Evolutionary conservation across 108 stramenopile species (phyloP).

Genomic region (Cyclotella atomus): DNA sequence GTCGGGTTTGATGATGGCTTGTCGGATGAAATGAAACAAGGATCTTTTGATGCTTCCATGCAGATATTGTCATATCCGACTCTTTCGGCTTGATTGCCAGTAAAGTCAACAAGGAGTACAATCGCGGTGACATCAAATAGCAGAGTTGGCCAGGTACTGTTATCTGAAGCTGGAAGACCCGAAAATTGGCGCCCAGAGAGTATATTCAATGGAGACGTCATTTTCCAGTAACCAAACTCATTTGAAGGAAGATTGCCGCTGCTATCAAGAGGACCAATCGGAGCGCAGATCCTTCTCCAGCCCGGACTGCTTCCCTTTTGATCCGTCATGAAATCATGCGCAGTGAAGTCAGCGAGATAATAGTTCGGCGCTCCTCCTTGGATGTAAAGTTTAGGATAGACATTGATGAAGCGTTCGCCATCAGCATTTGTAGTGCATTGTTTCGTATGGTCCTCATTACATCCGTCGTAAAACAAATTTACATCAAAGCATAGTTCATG

Average conservation of each 20-base stretch:
- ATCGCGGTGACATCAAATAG: background rate
- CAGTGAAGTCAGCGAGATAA: background rate
- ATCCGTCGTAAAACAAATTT: background rate
- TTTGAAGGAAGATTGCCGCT: slow-evolving; percentile 4
- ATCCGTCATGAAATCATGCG: background rate
- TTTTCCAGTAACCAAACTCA: slow-evolving; percentile 4
- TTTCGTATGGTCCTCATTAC: background rate
- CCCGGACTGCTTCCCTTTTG: background rate
- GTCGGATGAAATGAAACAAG: too few relatives aligned
- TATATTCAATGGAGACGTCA: background rate
- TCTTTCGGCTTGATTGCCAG: background rate
- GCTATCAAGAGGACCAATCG: background rate
- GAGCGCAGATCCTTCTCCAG: slow-evolving; percentile 1
- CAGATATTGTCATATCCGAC: slow-evolving; percentile 1
- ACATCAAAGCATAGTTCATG: slow-evolving; percentile 4
- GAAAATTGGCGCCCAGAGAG: background rate
- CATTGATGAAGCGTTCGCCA: background rate
- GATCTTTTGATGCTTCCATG: background rate
- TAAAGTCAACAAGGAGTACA: background rate
- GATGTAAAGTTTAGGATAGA: background rate
- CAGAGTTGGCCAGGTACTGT: background rate
- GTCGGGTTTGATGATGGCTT: too few relatives aligned
- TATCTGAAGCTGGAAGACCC: background rate
- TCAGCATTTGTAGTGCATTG: background rate
- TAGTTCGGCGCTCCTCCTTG: background rate